Conservation (phyloP, 2,329 filamentous ascomycete genomes). For the Fusarium continuum region DNA sequence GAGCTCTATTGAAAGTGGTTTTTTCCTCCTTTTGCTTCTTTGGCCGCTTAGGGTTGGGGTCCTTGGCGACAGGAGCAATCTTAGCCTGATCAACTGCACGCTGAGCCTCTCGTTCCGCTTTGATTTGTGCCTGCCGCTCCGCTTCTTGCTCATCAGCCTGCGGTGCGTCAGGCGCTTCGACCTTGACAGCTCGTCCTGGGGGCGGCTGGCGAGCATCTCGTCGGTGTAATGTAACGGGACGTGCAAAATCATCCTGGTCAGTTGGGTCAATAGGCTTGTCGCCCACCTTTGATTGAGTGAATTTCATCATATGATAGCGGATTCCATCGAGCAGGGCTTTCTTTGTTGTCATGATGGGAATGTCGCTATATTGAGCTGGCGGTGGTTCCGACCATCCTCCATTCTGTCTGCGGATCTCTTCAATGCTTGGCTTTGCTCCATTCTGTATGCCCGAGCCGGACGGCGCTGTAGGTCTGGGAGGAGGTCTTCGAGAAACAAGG, state of each 20-base stretch:
- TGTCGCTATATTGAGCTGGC: conserved; percentile 60
- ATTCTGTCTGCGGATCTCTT: conserved; percentile 56
- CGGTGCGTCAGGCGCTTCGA: conserved; percentile 58
- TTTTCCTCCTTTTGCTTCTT: conserved; percentile 83
- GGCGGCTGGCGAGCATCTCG: conserved; percentile 81
- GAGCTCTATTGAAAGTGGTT: conserved; percentile 85
- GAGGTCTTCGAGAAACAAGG: conserved; percentile 65
- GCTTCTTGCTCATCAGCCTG: conserved; percentile 66
- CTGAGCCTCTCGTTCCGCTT: conserved; percentile 85
- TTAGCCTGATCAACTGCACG: conserved; percentile 88
- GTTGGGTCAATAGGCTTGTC: conserved; percentile 73
- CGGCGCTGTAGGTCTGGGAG: conserved; percentile 39
- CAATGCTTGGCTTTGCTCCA: conserved; percentile 49
- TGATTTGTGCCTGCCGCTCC: conserved; percentile 72
- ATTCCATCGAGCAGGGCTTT: conserved; percentile 80
- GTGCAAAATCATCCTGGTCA: conserved; percentile 80
- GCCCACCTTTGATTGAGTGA: conserved; percentile 66
- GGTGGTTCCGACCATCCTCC: conserved; percentile 68
- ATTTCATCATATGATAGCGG: conserved; percentile 87
- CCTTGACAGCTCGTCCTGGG: conserved; percentile 70
- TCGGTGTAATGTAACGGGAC: conserved; percentile 88
- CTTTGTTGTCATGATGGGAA: conserved; percentile 84
- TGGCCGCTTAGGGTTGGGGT: conserved; percentile 58
- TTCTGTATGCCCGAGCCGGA: conserved; percentile 38
- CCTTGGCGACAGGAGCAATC: conserved; percentile 84